These are phyloP conservation scores for Tricholoma furcatifolium DNA, from an alignment of 768 basidiomycete genomes.

Conservation along the genomic window DNA sequence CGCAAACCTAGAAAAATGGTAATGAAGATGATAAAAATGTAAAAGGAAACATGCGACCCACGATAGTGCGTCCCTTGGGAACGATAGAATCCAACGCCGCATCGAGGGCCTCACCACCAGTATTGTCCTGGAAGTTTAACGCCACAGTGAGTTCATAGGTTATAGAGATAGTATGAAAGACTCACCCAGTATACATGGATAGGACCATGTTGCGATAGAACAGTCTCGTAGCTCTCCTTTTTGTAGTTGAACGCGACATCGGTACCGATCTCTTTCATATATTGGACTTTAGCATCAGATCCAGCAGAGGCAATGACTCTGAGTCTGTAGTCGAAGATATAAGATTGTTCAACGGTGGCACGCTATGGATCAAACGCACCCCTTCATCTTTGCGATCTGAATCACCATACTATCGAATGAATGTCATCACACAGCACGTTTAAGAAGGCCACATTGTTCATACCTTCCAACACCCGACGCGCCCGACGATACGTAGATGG, in stretches of 20 bases:
- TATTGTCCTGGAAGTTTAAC: slow-evolving; percentile 34
- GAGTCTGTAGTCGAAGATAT: neutral
- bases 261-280: slow-evolving; percentile 47
- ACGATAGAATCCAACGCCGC: slow-evolving; percentile 33
- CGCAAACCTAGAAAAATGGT: neutral
- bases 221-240: slow-evolving; percentile 39
- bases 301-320: slow-evolving; percentile 67
- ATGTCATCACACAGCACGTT: neutral
- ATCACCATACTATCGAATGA: slow-evolving; percentile 24
- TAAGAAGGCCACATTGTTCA: neutral
- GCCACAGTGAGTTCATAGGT: neutral
- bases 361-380: slow-evolving; percentile 12
- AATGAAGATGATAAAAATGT: neutral
- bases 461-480: slow-evolving; percentile 32
- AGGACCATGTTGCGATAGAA: slow-evolving; percentile 49
- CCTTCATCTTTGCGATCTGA: slow-evolving; percentile 38
- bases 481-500: slow-evolving; percentile 26
- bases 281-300: slow-evolving; percentile 58
- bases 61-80: slow-evolving; percentile 39
- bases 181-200: slow-evolving; percentile 43
- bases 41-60: slow-evolving; percentile 9
- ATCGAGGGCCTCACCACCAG: slow-evolving; percentile 45
- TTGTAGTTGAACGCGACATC: slow-evolving; percentile 68
- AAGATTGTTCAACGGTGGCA: neutral
- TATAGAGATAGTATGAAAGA: neutral